Percentiles rank a stretch among this genome's conserved stretches.
Conservation (phyloP, 1,139 yeast species). For the Sugiyamaella novakii region DNA sequence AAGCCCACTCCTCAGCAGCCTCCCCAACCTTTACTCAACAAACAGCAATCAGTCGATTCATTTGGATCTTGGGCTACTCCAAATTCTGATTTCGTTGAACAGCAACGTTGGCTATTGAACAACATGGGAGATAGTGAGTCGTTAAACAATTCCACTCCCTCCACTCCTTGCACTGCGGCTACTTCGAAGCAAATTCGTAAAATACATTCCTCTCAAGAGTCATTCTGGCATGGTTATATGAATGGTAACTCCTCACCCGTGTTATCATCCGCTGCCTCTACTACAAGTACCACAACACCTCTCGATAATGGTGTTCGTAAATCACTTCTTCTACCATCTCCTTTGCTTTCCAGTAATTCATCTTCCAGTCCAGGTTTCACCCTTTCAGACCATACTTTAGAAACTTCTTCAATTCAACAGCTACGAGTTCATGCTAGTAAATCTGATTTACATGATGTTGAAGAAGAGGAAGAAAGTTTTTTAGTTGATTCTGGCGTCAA, state of each 20-base stretch:
- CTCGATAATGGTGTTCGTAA: constrained; percentile 17
- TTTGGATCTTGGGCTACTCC: constrained; percentile 33
- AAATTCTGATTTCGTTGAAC: constrained; percentile 32
- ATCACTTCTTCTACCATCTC: constrained; percentile 32
- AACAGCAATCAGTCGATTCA: constrained; percentile 26
- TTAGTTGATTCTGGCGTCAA: not conserved
- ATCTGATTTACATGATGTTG: constrained; percentile 23
- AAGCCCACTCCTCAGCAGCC: constrained; percentile 8
- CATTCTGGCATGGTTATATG: constrained; percentile 18
- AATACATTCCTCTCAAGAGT: constrained; percentile 14
- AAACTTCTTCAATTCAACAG: constrained; percentile 9
- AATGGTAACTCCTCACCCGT: constrained; percentile 4
- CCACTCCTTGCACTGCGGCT: constrained; percentile 10
- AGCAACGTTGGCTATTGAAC: constrained; percentile 32
- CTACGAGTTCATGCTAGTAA: constrained; percentile 13
- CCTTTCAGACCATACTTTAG: constrained; percentile 1
- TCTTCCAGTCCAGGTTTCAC: not conserved
- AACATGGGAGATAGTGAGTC: constrained; percentile 14
- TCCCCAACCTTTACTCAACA: constrained; percentile 16
- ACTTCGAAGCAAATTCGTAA: constrained; percentile 5
- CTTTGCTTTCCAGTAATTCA: constrained; percentile 19
- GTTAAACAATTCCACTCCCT: constrained; percentile 3
- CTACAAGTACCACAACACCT: constrained; percentile 3
- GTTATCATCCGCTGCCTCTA: constrained; percentile 14
- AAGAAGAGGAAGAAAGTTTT: constrained; percentile 21